Percentiles rank a stretch among this genome's conserved stretches.
phyloP scores from a whole-genome alignment of 2,329 filamentous ascomycete species.

The Emmonsia crescens region DNA sequence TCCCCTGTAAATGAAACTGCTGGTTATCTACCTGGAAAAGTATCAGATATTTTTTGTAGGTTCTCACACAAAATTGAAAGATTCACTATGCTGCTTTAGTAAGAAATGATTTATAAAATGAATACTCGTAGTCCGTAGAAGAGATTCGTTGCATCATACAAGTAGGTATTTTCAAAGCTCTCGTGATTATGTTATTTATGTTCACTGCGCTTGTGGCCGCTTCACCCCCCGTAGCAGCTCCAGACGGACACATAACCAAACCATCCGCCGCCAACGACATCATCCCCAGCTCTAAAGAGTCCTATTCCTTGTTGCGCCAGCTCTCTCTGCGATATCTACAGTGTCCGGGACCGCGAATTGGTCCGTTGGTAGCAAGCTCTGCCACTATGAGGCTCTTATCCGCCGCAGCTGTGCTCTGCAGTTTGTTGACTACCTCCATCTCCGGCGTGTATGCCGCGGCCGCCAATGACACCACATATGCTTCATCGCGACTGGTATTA shows the following conservation, averaged over 20 bases:
- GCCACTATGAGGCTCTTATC: constrained; percentile 32
- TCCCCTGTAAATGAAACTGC: no score
- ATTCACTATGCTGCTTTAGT: background rate
- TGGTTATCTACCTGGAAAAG: no score
- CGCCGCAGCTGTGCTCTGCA: constrained; percentile 26
- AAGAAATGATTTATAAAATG: no score
- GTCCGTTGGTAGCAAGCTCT: constrained; percentile 19
- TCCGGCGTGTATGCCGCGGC: constrained; percentile 17
- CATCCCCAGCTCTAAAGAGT: constrained; percentile 1
- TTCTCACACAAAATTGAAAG: background rate
- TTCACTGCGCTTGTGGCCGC: background rate
- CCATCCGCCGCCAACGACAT: constrained; percentile 15
- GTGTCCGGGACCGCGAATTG: constrained; percentile 17
- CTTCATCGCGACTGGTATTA: constrained; percentile 26
- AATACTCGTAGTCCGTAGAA: no score
- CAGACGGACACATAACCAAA: constrained; percentile 29
- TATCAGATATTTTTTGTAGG: no score
- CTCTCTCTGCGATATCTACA: background rate
- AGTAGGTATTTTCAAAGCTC: no score
- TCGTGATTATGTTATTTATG: no score
- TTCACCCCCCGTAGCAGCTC: background rate
- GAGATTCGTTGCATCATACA: no score
- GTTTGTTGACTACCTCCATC: constrained; percentile 22
- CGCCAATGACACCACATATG: constrained; percentile 19
- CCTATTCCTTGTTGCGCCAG: background rate